A percentile compares a stretch with the other conserved stretches of the same genome.
These are phyloP conservation scores for Mucor plumbeus DNA, from an alignment of 371 early-diverging fungal genomes.

Conservation along the genomic window DNA sequence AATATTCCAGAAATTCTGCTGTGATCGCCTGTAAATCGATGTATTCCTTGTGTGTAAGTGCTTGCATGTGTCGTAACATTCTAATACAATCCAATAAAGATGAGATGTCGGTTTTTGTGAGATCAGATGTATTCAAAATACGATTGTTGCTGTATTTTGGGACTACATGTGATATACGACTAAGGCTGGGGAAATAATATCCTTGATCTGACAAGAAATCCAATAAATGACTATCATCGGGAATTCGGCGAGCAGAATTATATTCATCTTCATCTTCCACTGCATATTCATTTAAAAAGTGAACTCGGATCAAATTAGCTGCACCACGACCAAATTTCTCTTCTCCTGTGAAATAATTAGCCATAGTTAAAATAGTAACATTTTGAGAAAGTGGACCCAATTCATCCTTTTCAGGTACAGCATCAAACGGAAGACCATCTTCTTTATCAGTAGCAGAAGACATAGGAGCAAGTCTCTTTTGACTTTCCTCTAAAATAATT, in stretches of 20 bases:
- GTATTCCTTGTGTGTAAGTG: slow-evolving; percentile 68
- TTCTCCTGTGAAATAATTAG: slow-evolving; percentile 64
- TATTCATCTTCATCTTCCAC: slow-evolving; percentile 58
- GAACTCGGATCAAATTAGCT: slow-evolving; percentile 66
- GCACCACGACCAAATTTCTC: slow-evolving; percentile 64
- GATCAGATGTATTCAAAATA: slow-evolving; percentile 44
- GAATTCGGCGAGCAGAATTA: slow-evolving; percentile 52
- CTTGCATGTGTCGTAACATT: slow-evolving; percentile 57
- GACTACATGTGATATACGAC: slow-evolving; percentile 58
- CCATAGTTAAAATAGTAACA: slow-evolving; percentile 64
- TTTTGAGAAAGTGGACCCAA: slow-evolving; percentile 57
- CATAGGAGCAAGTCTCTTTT: slow-evolving; percentile 30
- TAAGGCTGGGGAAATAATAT: slow-evolving; percentile 67
- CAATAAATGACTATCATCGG: slow-evolving; percentile 59
- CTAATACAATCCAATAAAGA: slow-evolving; percentile 63
- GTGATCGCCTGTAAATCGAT: slow-evolving; percentile 60
- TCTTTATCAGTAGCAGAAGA: slow-evolving; percentile 22
- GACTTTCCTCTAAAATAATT: slow-evolving; percentile 38
- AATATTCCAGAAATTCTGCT: slow-evolving; percentile 62
- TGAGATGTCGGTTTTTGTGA: slow-evolving; percentile 55
- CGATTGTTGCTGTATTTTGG: slow-evolving; percentile 54
- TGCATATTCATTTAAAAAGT: slow-evolving; percentile 58
- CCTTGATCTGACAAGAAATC: slow-evolving; percentile 69
- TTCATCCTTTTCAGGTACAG: slow-evolving; percentile 34
- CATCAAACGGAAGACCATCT: slow-evolving; percentile 25